Base-by-base conservation (phyloP, 2,329 filamentous ascomycete genomes). In the Hypoxylon sp. region DNA sequence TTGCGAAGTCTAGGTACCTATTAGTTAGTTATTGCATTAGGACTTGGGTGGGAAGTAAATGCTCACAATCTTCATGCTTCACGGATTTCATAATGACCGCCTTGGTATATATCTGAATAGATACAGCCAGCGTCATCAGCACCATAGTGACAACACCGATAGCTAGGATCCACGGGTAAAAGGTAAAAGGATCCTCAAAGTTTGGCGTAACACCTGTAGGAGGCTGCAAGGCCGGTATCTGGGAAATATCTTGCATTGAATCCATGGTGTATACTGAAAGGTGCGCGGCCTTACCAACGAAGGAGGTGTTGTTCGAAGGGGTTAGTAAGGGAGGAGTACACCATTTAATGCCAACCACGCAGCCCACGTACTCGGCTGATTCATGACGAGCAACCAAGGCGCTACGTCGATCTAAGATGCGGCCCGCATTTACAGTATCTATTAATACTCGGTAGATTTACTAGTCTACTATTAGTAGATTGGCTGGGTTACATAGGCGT, bases 141-240 rank as follows among this genome's bases (percentile, higher is more conserved):
- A 52, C 38, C 23, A 60, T 60, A 10, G 23, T 52, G 9, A 46
- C 46, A 14, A 60, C 11, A 5, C 57, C 57, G 11, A 60, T 52
- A 17, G 48, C 48, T 13, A 60, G 57, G 30, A 60, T 52, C 57
- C 57, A 60, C 5, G 57, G 57, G 48, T 60, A 60, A n/a, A 60
- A 52, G 7, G 48, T 45, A 11, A 52, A 60, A 5, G 57, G 57
- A 28, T 60, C 36, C 10, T 45, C 38, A 14, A 52, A 60, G 49
- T 60, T 60, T 3, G 57, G 19, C n/a, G 52, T 19, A 11, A 60
- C 28, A 34, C 48, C 48, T 28, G 36, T 48, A 52, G 57, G 57
- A 14, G 57, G 57, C 36, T 25, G 36, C 38, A 60, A 60, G 13
- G 57, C 57, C 17, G 57, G 57, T 13, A 60, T 14, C 4, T 52